Conservation (phyloP, 306 rosid genomes). For the Cotoneaster glaucophyllus region DNA sequence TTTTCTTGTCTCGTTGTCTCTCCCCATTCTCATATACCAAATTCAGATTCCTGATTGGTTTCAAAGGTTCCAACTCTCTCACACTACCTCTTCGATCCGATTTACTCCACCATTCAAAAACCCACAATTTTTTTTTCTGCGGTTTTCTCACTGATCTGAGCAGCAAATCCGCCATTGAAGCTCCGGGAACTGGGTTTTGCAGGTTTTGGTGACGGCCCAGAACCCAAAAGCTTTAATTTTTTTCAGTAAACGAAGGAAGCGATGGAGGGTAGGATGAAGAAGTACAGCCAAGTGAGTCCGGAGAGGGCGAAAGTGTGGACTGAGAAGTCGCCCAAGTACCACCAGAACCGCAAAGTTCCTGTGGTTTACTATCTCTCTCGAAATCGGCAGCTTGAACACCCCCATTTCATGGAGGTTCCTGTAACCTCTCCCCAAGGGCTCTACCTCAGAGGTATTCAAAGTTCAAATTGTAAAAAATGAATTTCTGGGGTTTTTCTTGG, state of each 20-base stretch:
- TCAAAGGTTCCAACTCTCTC: not conserved
- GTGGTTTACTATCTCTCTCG: conserved; percentile 81
- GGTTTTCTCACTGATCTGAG: not conserved
- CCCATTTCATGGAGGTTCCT: conserved; percentile 94
- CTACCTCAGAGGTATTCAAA: conserved; percentile 58
- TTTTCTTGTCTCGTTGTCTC: conserved; percentile 7
- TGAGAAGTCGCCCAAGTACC: conserved; percentile 78
- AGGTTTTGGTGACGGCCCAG: not conserved
- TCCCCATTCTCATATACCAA: not conserved
- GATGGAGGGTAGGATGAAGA: conserved; percentile 73
- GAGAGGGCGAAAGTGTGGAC: conserved; percentile 91
- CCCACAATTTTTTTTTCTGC: not conserved
- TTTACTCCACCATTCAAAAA: conserved; percentile 1
- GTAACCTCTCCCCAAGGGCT: conserved; percentile 65
- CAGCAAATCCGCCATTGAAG: not conserved
- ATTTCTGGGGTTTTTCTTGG: not conserved
- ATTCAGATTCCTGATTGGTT: not conserved
- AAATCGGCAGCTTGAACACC: conserved; percentile 87
- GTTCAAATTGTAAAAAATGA: not conserved
- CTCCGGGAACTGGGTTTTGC: not conserved
- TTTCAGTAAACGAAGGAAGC: not conserved
- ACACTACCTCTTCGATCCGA: conserved; percentile 30
- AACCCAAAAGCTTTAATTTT: not conserved
- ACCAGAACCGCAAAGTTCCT: conserved; percentile 68
- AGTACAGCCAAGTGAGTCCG: conserved; percentile 73